These are phyloP conservation scores for Lyophyllum semitale DNA, from an alignment of 768 basidiomycete species.

Conservation along the genomic window DNA sequence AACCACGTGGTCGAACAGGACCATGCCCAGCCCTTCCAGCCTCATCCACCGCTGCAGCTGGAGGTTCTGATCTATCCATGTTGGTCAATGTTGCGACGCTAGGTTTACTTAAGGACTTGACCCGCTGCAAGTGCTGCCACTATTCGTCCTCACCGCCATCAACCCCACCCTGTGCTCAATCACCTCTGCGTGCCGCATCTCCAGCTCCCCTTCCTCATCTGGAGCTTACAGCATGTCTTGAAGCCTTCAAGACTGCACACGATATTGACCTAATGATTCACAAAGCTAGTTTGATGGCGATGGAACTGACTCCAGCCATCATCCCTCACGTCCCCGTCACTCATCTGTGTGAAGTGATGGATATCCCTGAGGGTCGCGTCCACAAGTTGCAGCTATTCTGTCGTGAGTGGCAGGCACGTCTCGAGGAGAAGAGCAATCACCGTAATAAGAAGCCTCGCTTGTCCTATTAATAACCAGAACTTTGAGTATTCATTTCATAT, in stretches of 20 bases:
- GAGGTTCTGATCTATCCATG: background rate
- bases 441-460: too few species aligned
- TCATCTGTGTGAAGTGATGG: conserved; percentile 15
- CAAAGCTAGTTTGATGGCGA: background rate
- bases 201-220: background rate
- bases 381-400: conserved; percentile 13
- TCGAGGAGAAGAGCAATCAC: conserved; percentile 12
- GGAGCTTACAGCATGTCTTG: conserved; percentile 2
- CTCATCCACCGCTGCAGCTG: background rate
- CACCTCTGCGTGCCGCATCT: background rate
- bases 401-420: conserved; percentile 11
- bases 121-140: background rate
- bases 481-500: too few species aligned
- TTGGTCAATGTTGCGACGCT: background rate
- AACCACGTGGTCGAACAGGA: background rate
- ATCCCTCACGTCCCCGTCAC: conserved; percentile 13
- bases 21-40: background rate
- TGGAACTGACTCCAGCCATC: conserved; percentile 19
- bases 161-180: background rate
- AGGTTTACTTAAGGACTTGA: background rate
- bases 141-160: background rate
- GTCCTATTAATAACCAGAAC: too few species aligned
- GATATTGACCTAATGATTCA: conserved; percentile 1
- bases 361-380: conserved; percentile 16
- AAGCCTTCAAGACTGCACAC: background rate